A percentile compares a stretch with the other conserved stretches of the same genome.
phyloP scores from a whole-genome alignment of 768 basidiomycete genomes.

The Asterophora lycoperdoides region DNA sequence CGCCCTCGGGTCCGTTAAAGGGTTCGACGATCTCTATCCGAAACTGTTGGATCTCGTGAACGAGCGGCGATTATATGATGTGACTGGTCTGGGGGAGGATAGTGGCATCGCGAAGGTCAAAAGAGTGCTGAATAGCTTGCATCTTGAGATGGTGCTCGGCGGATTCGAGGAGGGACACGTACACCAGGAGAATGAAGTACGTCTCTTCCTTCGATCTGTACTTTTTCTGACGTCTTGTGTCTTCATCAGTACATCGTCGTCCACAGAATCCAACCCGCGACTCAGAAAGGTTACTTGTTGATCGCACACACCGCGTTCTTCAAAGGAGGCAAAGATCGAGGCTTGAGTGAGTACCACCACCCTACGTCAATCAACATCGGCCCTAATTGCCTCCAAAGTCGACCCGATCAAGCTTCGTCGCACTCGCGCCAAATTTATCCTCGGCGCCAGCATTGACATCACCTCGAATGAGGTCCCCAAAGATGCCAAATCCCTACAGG shows the following conservation, averaged over 20 bases:
- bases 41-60: slow-evolving; percentile 86
- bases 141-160: slow-evolving; percentile 86
- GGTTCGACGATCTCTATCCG: slow-evolving; percentile 96
- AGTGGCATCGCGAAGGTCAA: slow-evolving; percentile 59
- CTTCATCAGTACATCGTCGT: slow-evolving; percentile 79
- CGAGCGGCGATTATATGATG: slow-evolving; percentile 77
- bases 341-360: slow-evolving; percentile 53
- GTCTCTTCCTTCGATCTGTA: slow-evolving; percentile 25
- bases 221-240: not conserved
- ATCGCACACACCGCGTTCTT: slow-evolving; percentile 90
- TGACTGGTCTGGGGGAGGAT: slow-evolving; percentile 50
- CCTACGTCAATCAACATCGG: no score
- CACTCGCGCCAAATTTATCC: slow-evolving; percentile 74
- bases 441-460: slow-evolving; percentile 74
- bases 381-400: slow-evolving; percentile 44
- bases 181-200: slow-evolving; percentile 91
- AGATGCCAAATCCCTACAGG: slow-evolving; percentile 54
- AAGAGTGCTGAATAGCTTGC: slow-evolving; percentile 79
- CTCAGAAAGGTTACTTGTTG: slow-evolving; percentile 89
- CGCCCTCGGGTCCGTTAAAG: slow-evolving; percentile 91
- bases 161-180: slow-evolving; percentile 92
- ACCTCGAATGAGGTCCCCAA: slow-evolving; percentile 50
- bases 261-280: slow-evolving; percentile 85
- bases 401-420: slow-evolving; percentile 79
- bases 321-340: slow-evolving; percentile 78